Evolutionary conservation across 768 basidiomycete genomes (phyloP).

Genomic region (Macrocybe gigantea): DNA sequence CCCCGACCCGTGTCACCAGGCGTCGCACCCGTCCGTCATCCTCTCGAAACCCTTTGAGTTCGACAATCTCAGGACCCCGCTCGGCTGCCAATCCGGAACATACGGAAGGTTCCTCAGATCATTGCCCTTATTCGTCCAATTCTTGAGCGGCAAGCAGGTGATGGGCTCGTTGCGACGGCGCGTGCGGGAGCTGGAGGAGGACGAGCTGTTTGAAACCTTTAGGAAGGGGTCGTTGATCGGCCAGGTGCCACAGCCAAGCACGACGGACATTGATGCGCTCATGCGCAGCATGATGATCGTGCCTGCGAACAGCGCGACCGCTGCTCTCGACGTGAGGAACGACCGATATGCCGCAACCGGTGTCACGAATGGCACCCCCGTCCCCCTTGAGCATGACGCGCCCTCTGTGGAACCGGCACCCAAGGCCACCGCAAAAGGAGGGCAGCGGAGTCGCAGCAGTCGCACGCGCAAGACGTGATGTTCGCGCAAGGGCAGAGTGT

Average conservation of each 20-base stretch:
- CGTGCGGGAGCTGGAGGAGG: slow-evolving; percentile 38
- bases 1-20: slow-evolving; percentile 19
- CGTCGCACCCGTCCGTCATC: slow-evolving; percentile 26
- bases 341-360: slow-evolving; percentile 10
- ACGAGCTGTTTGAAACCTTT: slow-evolving; percentile 42
- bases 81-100: slow-evolving; percentile 12
- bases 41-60: slow-evolving; percentile 20
- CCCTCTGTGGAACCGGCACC: slow-evolving; percentile 1
- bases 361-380: slow-evolving; percentile 29
- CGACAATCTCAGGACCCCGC: slow-evolving; percentile 9
- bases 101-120: slow-evolving; percentile 4
- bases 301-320: slow-evolving; percentile 8
- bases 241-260: slow-evolving; percentile 33
- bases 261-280: slow-evolving; percentile 42
- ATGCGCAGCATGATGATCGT: slow-evolving; percentile 49
- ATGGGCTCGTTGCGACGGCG: slow-evolving; percentile 26
- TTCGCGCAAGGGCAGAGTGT: background rate
- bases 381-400: slow-evolving; percentile 18
- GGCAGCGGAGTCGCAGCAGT: slow-evolving; percentile 15
- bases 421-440: slow-evolving; percentile 7
- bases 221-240: slow-evolving; percentile 40
- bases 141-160: too few relatives aligned
- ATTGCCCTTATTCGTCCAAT: too few relatives aligned
- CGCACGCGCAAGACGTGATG: slow-evolving; percentile 9
- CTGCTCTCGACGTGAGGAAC: slow-evolving; percentile 2